Evolutionary conservation across 805 yeast genomes (phyloP).

Genomic region (Pichia sporocuriosa): DNA sequence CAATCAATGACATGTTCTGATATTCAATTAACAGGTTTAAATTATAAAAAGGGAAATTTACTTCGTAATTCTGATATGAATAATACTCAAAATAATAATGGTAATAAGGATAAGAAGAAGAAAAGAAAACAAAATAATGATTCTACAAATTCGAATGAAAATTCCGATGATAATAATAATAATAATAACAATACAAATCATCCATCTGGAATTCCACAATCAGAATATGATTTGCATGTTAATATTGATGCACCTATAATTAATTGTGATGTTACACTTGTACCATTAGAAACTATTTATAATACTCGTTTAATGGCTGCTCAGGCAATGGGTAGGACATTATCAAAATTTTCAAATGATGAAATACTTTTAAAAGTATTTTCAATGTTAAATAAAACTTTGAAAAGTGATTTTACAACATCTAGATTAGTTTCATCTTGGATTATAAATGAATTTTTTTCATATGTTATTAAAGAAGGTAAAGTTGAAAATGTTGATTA

Average conservation of each 20-base stretch:
- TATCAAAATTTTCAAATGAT: slow-evolving; percentile 41
- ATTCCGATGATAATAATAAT: slow-evolving; percentile 25
- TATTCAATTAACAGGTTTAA: slow-evolving; percentile 24
- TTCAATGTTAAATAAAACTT: slow-evolving; percentile 25
- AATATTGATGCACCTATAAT: slow-evolving; percentile 92
- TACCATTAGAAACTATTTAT: slow-evolving; percentile 68
- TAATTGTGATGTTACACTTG: slow-evolving; percentile 81
- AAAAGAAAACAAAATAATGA: slow-evolving; percentile 20
- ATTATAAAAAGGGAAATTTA: slow-evolving; percentile 12
- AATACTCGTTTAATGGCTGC: slow-evolving; percentile 74
- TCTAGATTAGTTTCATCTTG: slow-evolving; percentile 69
- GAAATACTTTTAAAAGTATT: slow-evolving; percentile 36
- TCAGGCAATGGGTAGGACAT: slow-evolving; percentile 60
- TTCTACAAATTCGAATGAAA: slow-evolving; percentile 6
- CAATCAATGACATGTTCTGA: slow-evolving; percentile 29
- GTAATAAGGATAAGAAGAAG: slow-evolving; percentile 10
- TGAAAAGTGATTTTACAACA: slow-evolving; percentile 60
- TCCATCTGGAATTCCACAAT: slow-evolving; percentile 38
- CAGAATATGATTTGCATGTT: slow-evolving; percentile 52
- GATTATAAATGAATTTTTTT: slow-evolving; percentile 57
- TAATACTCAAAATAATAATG: slow-evolving; percentile 3
- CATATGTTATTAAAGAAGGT: slow-evolving; percentile 24
- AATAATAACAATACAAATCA: slow-evolving; percentile 10
- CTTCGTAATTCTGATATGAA: no score
- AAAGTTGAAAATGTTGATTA: slow-evolving; percentile 19